Evolutionary conservation across 148 eudicot genomes (phyloP), one percentile per base, ranked within the genome.

Genomic region (Simmondsia chinensis): DNA sequence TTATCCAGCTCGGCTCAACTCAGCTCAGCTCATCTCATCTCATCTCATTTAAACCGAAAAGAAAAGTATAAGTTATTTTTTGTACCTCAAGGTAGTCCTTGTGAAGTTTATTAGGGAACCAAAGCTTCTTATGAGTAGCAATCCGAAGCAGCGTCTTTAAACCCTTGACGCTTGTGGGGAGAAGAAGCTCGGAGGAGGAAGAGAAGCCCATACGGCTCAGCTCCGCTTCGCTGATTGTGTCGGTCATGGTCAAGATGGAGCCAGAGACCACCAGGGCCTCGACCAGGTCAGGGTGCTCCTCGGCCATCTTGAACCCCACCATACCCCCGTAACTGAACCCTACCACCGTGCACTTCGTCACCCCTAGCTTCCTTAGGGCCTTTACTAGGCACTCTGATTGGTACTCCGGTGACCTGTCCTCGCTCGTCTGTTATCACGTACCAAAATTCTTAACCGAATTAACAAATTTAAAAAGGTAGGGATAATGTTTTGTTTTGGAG

Each of bases 271-370:
- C 94, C 55, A 79, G 0, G 1, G 69, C 77, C 30, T 60, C 59
- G 3, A 85, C 95, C 52, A 85, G 19, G 5, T 82, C 87, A 1
- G 97, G 97, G 40, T 57, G 52, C 46, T 59, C 9, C 63, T 84
- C 87, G 13, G 95, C 97, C 70, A 84, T 12, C 77, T 84, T 80
- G 41, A 89, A 89, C 1, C 82, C 91, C 25, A 89, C 97, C 97
- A 89, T 81, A 0, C 97, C 93, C 0, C 97, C 97, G 35, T 89
- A 89, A 37, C 97, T 89, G 19, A 89, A 89, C 41, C 95, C 97
- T 3, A 89, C 95, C 54, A 82, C 44, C 5, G 69, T 74, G 36
- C 87, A 89, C 68, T 33, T 61, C 12, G 69, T 74, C 3, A 89
- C 62, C 0, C 95, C 85, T 19, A 89, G 53, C 46, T 74, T 72